These are phyloP conservation scores for Wickerhamomyces canadensis DNA, from an alignment of 805 yeast species.

Conservation along the genomic window DNA sequence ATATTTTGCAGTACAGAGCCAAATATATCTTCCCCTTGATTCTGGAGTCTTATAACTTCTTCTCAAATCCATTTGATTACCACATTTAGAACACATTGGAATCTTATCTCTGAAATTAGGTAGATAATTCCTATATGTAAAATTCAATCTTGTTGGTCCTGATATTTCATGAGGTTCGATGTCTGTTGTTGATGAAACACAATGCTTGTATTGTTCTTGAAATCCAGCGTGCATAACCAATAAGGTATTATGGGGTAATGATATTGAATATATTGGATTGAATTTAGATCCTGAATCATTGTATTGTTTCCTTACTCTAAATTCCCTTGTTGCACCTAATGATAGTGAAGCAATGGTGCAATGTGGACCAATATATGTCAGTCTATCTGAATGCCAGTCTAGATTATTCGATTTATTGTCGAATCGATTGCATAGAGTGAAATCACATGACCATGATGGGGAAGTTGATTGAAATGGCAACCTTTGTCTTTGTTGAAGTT, in stretches of 20 bases:
- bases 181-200: slow-evolving; percentile 42
- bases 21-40: slow-evolving; percentile 53
- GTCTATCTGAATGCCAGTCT: slow-evolving; percentile 74
- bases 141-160: slow-evolving; percentile 49
- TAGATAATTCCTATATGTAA: slow-evolving; percentile 59
- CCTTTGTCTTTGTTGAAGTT: slow-evolving; percentile 24
- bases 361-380: slow-evolving; percentile 69
- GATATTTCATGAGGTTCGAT: slow-evolving; percentile 42
- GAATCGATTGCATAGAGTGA: slow-evolving; percentile 54
- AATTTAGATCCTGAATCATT: slow-evolving; percentile 23
- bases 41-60: slow-evolving; percentile 43
- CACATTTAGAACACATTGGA: slow-evolving; percentile 40
- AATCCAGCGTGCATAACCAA: slow-evolving; percentile 74
- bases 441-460: slow-evolving; percentile 51
- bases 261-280: slow-evolving; percentile 41
- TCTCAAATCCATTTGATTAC: slow-evolving; percentile 44
- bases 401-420: slow-evolving; percentile 43
- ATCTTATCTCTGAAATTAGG: slow-evolving; percentile 28
- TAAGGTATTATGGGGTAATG: slow-evolving; percentile 66
- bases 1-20: slow-evolving; percentile 55
- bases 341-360: slow-evolving; percentile 63
- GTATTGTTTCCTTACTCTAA: slow-evolving; percentile 46
- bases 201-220: slow-evolving; percentile 71
- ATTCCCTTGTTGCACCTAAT: slow-evolving; percentile 65
- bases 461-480: slow-evolving; percentile 39